These are phyloP conservation scores for Exophiala alcalophila DNA, from an alignment of 2,329 filamentous ascomycete genomes.

Conservation along the genomic window DNA sequence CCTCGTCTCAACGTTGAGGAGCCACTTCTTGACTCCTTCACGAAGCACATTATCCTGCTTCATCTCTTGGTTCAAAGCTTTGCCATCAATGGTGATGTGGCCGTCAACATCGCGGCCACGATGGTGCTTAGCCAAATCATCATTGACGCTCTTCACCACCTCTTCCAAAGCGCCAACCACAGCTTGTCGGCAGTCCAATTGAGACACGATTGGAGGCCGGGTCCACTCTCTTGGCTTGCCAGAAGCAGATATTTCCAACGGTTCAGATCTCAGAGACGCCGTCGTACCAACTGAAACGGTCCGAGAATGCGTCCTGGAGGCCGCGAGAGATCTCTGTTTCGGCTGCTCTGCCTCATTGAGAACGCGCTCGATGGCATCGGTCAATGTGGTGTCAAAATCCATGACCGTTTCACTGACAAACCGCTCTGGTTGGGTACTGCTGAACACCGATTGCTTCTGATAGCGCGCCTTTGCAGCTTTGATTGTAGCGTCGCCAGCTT, in stretches of 20 bases:
- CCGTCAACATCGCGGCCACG: slow-evolving; percentile 33
- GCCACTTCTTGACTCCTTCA: slow-evolving; percentile 57
- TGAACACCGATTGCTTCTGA: background rate
- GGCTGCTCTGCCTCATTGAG: slow-evolving; percentile 33
- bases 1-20: slow-evolving; percentile 46
- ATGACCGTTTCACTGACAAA: slow-evolving; percentile 55
- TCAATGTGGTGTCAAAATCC: slow-evolving; percentile 57
- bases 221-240: slow-evolving; percentile 11
- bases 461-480: background rate
- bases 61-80: slow-evolving; percentile 29
- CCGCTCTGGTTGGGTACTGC: slow-evolving; percentile 7
- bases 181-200: slow-evolving; percentile 50
- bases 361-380: slow-evolving; percentile 57
- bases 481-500: background rate
- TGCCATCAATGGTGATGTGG: slow-evolving; percentile 32
- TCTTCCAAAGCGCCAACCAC: slow-evolving; percentile 57
- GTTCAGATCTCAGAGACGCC: slow-evolving; percentile 29
- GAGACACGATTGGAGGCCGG: slow-evolving; percentile 9
- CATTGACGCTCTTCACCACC: slow-evolving; percentile 54
- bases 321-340: slow-evolving; percentile 5
- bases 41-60: slow-evolving; percentile 51
- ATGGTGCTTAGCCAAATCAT: slow-evolving; percentile 45
- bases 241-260: slow-evolving; percentile 18
- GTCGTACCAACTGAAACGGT: slow-evolving; percentile 28
- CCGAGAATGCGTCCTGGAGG: slow-evolving; percentile 21